Percentiles rank a stretch among this genome's conserved stretches.
Conservation (phyloP, 306 rosid genomes). For the Amphicarpaea edgeworthii region DNA sequence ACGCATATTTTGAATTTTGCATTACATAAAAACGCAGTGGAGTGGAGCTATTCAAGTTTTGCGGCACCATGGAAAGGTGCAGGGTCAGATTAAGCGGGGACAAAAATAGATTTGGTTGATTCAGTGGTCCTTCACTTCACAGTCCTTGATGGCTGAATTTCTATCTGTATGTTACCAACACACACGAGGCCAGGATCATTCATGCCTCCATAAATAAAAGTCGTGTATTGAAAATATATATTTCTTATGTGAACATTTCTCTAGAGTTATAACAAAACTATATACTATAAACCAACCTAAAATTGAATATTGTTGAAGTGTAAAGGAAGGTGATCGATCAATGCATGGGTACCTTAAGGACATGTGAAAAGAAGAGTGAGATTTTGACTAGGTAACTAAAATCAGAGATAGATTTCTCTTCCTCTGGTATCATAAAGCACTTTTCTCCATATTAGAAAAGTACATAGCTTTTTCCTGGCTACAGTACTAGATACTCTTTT, state of each 20-base stretch:
- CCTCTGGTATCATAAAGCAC: not conserved
- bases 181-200: not conserved
- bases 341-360: not conserved
- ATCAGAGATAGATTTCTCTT: not conserved
- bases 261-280: not conserved
- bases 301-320: not conserved
- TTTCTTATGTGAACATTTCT: not conserved
- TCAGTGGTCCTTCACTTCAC: not conserved
- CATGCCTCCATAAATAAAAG: not conserved
- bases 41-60: constrained; percentile 20
- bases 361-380: not conserved
- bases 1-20: not conserved
- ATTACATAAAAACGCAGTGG: not conserved
- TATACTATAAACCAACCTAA: not conserved
- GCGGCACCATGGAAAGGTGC: constrained; percentile 32
- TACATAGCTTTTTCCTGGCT: not conserved
- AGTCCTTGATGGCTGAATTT: not conserved
- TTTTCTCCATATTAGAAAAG: not conserved
- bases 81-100: constrained; percentile 22
- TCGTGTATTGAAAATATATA: not conserved
- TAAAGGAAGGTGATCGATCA: constrained; percentile 13
- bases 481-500: constrained; percentile 3
- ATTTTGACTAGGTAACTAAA: not conserved
- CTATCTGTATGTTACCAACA: not conserved
- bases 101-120: not conserved